A percentile compares a stretch with the other conserved stretches of the same genome.
Conservation (phyloP, 225 moss, liverwort and hornwort species). For the Takakia lepidozioides region DNA sequence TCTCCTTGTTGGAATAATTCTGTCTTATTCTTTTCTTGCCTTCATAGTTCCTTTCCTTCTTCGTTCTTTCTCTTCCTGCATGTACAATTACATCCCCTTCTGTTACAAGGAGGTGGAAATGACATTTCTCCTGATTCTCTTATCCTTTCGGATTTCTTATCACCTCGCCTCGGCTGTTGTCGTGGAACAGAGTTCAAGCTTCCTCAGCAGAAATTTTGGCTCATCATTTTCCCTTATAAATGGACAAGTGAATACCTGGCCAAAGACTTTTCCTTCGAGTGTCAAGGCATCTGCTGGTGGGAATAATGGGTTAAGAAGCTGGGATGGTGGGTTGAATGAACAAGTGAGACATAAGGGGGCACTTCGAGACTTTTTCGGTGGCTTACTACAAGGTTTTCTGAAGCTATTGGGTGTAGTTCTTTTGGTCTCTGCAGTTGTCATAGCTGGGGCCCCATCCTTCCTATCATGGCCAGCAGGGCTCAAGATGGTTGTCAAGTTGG, state of each 20-base stretch:
- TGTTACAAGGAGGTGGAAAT: conserved; percentile 7
- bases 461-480: conserved; percentile 65
- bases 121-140: neutral
- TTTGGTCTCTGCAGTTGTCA: conserved; percentile 42
- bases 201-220: conserved; percentile 21
- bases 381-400: conserved; percentile 36
- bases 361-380: conserved; percentile 20
- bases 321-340: conserved; percentile 2
- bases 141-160: too few relatives aligned
- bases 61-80: neutral
- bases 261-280: conserved; percentile 2
- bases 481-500: conserved; percentile 38
- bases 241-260: conserved; percentile 9
- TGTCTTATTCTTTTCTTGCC: neutral
- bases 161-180: conserved; percentile 7
- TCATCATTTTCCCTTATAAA: conserved; percentile 15
- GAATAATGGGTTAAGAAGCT: conserved; percentile 18
- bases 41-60: neutral
- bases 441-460: conserved; percentile 55
- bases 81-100: neutral
- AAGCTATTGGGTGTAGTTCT: conserved; percentile 50
- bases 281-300: conserved; percentile 23
- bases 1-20: too few relatives aligned
- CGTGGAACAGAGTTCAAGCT: conserved; percentile 18
- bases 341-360: conserved; percentile 3